Base-by-base conservation (phyloP, 768 basidiomycete genomes). In the Lanmaoa pseudosensibilis region DNA sequence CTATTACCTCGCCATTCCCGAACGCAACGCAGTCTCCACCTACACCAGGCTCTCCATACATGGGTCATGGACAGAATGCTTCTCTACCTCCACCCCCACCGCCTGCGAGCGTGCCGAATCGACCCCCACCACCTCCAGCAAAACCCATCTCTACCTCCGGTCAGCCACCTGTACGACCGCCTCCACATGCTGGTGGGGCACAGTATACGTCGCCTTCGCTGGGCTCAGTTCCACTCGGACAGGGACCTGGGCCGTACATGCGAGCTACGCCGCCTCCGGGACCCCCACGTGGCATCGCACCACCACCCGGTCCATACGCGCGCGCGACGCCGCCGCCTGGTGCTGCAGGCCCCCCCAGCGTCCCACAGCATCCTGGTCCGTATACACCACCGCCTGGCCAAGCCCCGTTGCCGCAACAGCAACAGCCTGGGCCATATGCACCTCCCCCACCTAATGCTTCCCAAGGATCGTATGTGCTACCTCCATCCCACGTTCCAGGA, bases 1-100 rank as follows among this genome's bases (percentile, higher is more conserved):
- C 94, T 3, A 95, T 98, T 64, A 85, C 86, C 9, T 82, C 92
- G 10, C 95, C 95, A 0, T 97, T 98, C 84, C 91, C 94, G 9
- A 88, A 90, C 63, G 77, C 81, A 6, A 65, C 74, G n/a, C 65
- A 69, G 19, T 70, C 75, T 9, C 68, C 73, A 19, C 82, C 86
- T 5, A 78, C 76, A 5, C 74, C 78, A n/a, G 74, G 74, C 8
- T 75, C 82, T 18, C 82, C 82, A 0, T 82, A 77, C 56, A 59
- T 69, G 38, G 71, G 69, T 6, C 78, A 77, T 16, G 75, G 75
- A 12, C 78, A 80, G 50, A 54, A 41, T 41, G 46, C 48, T 3
- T 44, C 63, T 10, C 45, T 69, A 0, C 75, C 76, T 9, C 75
- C 77, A 3, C 87, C 86, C 0, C 87, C 87, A 2, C 84, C 84